These are phyloP conservation scores for Russula earlei DNA, from an alignment of 768 basidiomycete genomes.

Conservation along the genomic window DNA sequence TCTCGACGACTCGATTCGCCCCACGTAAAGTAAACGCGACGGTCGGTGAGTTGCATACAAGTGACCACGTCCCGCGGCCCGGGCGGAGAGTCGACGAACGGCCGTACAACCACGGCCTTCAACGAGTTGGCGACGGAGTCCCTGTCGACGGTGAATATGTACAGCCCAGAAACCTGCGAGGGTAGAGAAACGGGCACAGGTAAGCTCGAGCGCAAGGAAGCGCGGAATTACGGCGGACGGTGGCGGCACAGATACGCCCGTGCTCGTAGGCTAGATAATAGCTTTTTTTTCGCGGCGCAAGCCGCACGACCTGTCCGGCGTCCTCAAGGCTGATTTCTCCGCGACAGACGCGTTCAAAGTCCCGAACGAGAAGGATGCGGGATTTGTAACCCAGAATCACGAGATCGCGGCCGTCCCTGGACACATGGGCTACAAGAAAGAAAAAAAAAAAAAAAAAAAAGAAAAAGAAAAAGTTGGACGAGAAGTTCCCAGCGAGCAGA, in stretches of 20 bases:
- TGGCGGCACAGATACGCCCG: constrained; percentile 16
- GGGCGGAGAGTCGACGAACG: not conserved
- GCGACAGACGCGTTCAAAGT: constrained; percentile 27
- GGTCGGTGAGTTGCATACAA: constrained; percentile 19
- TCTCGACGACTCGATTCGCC: constrained; percentile 3
- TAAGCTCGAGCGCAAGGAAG: too few species aligned
- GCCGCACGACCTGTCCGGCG: not conserved
- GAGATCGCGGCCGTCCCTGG: constrained; percentile 29
- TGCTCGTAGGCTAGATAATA: constrained; percentile 16
- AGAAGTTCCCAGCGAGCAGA: too few species aligned
- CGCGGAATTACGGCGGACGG: constrained; percentile 6
- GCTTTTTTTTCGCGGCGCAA: not conserved
- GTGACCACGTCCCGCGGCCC: not conserved
- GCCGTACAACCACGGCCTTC: not conserved
- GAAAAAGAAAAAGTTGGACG: not conserved
- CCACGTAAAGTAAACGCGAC: constrained; percentile 19
- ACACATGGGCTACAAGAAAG: constrained; percentile 28
- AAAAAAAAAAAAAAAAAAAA: not conserved
- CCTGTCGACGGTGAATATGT: constrained; percentile 7
- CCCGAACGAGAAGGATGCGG: constrained; percentile 26
- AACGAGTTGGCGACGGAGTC: not conserved
- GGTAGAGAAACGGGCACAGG: not conserved
- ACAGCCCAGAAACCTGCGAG: constrained; percentile 3
- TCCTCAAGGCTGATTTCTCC: constrained; percentile 1
- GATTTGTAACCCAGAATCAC: constrained; percentile 22